Evolutionary conservation across 164 flowering plant species (phyloP).

Genomic region (Cinnamomum micranthum): DNA sequence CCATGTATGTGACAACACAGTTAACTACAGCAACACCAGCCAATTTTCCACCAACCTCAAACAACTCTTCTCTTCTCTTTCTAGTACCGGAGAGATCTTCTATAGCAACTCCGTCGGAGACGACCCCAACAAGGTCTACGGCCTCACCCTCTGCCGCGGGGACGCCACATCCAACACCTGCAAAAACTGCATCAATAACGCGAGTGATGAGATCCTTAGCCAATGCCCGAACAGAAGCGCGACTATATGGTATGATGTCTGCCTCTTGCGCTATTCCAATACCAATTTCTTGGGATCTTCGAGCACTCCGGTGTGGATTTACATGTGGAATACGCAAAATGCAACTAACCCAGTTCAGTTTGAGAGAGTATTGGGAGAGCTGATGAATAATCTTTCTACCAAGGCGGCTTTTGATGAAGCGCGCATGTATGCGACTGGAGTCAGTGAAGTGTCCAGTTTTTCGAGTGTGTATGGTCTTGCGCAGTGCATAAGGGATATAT

Average conservation of each 20-base stretch:
- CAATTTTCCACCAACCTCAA: background rate
- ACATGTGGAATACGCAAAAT: no score
- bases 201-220: constrained; percentile 5
- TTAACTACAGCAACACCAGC: background rate
- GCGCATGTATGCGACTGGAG: background rate
- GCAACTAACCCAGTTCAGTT: no score
- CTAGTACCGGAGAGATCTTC: no score
- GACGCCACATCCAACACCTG: constrained; percentile 11
- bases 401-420: no score
- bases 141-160: constrained; percentile 23
- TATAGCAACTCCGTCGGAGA: no score
- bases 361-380: background rate
- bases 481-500: constrained; percentile 13
- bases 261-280: constrained; percentile 32
- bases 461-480: constrained; percentile 7
- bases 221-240: constrained; percentile 26
- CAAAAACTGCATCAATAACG: constrained; percentile 15
- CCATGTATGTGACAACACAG: no score
- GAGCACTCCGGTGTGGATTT: background rate
- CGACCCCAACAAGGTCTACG: no score
- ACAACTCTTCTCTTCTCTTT: no score
- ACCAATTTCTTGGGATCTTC: constrained; percentile 7
- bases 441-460: no score
- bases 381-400: background rate
- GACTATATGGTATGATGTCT: constrained; percentile 28